These are phyloP conservation scores for Syncephalastrum contaminatum DNA, from an alignment of 371 early-diverging fungal species.

Conservation along the genomic window DNA sequence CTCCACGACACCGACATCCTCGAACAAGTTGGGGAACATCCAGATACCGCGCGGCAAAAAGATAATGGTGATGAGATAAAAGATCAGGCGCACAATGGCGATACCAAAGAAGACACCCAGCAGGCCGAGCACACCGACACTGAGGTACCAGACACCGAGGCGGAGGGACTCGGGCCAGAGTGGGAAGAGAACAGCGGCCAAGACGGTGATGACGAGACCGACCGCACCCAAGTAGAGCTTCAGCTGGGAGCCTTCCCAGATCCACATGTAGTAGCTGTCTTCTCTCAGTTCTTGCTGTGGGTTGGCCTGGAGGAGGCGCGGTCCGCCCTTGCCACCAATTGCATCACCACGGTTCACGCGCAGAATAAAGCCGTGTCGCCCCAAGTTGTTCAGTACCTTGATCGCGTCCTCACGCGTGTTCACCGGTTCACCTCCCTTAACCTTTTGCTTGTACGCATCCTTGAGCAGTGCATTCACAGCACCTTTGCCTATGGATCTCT, in stretches of 20 bases:
- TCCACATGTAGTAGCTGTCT: conserved; percentile 94
- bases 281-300: conserved; percentile 74
- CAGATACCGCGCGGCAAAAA: conserved; percentile 90
- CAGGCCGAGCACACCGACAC: conserved; percentile 82
- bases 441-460: conserved; percentile 46
- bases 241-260: conserved; percentile 88
- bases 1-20: conserved; percentile 97
- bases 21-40: conserved; percentile 99
- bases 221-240: conserved; percentile 75
- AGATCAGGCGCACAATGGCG: conserved; percentile 86
- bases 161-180: conserved; percentile 93
- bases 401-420: conserved; percentile 66
- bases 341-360: conserved; percentile 70
- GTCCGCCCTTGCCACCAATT: conserved; percentile 48
- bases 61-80: conserved; percentile 83
- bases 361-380: conserved; percentile 67
- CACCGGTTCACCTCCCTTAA: conserved; percentile 27
- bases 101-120: conserved; percentile 90
- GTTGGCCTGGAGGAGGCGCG: conserved; percentile 57
- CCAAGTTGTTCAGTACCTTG: conserved; percentile 68
- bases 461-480: conserved; percentile 86
- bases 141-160: conserved; percentile 89
- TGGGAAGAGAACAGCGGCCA: conserved; percentile 97
- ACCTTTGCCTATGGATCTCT: conserved; percentile 64
- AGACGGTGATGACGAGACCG: conserved; percentile 72